phyloP scores from a whole-genome alignment of 176 grass and related monocot species.

The Ananas comosus region DNA sequence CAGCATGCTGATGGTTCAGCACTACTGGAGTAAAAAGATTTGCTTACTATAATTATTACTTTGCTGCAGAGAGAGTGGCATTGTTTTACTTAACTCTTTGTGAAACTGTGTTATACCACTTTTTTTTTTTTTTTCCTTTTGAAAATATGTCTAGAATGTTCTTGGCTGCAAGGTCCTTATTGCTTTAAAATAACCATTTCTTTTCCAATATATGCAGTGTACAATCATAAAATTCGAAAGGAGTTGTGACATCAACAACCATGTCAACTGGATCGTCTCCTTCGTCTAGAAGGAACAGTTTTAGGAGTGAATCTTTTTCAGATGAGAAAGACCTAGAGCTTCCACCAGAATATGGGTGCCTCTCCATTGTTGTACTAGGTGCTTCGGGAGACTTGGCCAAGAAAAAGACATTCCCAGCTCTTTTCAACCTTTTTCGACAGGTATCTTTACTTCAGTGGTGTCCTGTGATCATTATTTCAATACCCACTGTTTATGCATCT shows the following conservation, averaged over 20 bases:
- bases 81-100: not conserved
- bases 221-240: conserved; percentile 24
- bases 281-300: conserved; percentile 53
- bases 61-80: not conserved
- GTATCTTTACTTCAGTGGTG: conserved; percentile 34
- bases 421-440: conserved; percentile 88
- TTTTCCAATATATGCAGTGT: conserved; percentile 30
- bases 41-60: not conserved
- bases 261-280: conserved; percentile 56
- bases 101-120: not conserved
- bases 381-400: conserved; percentile 99
- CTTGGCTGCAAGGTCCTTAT: not conserved
- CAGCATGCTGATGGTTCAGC: too few relatives aligned
- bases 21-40: not conserved
- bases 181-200: conserved; percentile 1
- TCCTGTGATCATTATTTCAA: not conserved
- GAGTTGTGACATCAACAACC: conserved; percentile 20
- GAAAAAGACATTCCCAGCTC: conserved; percentile 99
- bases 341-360: conserved; percentile 44
- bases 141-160: not conserved
- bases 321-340: conserved; percentile 42
- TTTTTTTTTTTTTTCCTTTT: not conserved
- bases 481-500: not conserved
- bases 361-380: conserved; percentile 89
- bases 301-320: conserved; percentile 44